Conservation (phyloP, 1,284 basidiomycete genomes). For the Heliocybe sulcata region DNA sequence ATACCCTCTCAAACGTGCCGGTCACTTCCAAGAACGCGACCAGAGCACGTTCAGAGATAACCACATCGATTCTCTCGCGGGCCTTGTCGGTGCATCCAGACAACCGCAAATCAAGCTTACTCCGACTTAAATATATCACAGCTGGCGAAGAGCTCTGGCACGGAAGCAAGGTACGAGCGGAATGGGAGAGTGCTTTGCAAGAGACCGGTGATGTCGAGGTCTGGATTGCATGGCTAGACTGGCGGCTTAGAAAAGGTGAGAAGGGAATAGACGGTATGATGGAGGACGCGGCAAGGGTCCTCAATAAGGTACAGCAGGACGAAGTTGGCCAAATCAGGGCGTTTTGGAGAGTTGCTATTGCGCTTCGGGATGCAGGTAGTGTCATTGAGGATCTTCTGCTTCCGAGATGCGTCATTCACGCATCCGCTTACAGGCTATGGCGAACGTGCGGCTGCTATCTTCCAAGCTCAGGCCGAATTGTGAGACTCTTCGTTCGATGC, state of each 20-base stretch:
- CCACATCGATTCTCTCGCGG: constrained; percentile 57
- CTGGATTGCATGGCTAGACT: constrained; percentile 73
- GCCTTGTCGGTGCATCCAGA: constrained; percentile 49
- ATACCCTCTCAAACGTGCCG: constrained; percentile 53
- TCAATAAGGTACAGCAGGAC: constrained; percentile 33
- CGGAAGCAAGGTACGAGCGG: constrained; percentile 39
- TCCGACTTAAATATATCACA: constrained; percentile 60
- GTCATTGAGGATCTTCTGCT: constrained; percentile 18
- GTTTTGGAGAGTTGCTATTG: constrained; percentile 65
- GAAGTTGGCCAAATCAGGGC: constrained; percentile 56
- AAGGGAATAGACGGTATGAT: constrained; percentile 45
- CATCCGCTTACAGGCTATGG: constrained; percentile 20
- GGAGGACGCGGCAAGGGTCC: constrained; percentile 36
- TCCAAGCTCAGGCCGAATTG: constrained; percentile 76
- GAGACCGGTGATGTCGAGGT: constrained; percentile 41
- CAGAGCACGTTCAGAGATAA: constrained; percentile 61
- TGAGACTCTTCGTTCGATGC: constrained; percentile 25
- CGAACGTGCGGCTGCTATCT: constrained; percentile 65
- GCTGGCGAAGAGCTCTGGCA: constrained; percentile 71
- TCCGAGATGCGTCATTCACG: background rate
- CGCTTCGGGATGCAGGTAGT: constrained; percentile 77
- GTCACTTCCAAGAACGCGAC: constrained; percentile 55
- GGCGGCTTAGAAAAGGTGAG: constrained; percentile 44
- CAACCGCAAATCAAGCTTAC: constrained; percentile 38
- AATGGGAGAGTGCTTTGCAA: constrained; percentile 69